Evolutionary conservation across 2,329 filamentous ascomycete species (phyloP), one percentile per base, ranked within the genome.

Genomic region (Aplosporella prunicola): DNA sequence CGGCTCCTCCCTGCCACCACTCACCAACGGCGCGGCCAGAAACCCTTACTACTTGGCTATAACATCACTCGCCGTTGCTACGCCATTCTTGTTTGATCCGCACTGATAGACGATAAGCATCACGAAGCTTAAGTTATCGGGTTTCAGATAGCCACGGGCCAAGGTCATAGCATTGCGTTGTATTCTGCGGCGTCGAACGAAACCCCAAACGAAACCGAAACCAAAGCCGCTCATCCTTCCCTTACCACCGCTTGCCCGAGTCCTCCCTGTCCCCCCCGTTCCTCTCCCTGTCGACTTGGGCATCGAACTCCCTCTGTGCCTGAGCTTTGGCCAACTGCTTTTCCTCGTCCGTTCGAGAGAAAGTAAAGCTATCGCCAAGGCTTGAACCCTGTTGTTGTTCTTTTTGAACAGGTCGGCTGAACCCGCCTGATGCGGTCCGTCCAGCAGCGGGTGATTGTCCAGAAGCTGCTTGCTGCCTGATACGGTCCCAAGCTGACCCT

Each of bases 291-390:
- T 72, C 69, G 5, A 72, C 43, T 28, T 63, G 52, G 13, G 60
- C 59, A 45, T 72, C 67, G 44, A 72, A 72, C 17, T 70, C 65
- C 36, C 54, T 61, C 49, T 72, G 68, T 17, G 66, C 66, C 42
- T 67, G 60, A 26, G 56, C 47, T 41, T 59, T 64, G 9, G 64
- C 66, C 18, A 55, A 46, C 30, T 61, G 57, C 16, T 58, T 55
- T 24, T 70, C 64, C 38, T 66, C 61, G 5, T 64, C 62, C 1
- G 52, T 53, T 1, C 52, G 51, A 1, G 58, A 61, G 46, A 69
- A 70, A 9, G 57, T 56, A 36, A 67, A 71, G 23, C 56, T 58
- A 37, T 70, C 67, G 2, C 58, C 58, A 5, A 50, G 38, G 2
- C 57, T 58, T 10, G 60, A 57, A 0, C 46, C 51, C 5, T 57